phyloP scores from a whole-genome alignment of 2,329 filamentous ascomycete species.

The Monosporascus sp. region DNA sequence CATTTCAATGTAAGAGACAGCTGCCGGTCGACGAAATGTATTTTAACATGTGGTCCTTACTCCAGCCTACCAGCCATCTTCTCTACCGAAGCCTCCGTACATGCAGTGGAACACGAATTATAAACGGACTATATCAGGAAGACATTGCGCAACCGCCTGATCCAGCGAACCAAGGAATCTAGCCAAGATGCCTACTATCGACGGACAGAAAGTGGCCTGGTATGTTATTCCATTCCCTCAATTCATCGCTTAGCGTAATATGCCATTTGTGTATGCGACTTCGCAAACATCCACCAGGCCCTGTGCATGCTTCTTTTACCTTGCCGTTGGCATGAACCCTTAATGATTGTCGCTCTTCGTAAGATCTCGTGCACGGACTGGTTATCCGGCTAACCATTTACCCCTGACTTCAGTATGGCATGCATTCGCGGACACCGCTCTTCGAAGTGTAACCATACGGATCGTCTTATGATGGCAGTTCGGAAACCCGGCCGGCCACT shows the following conservation, averaged over 20 bases:
- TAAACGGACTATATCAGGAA: not conserved
- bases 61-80: not conserved
- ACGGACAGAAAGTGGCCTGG: slow-evolving; percentile 71
- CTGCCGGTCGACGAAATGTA: not conserved
- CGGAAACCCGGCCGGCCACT: slow-evolving; percentile 67
- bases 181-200: slow-evolving; percentile 58
- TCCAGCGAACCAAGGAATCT: not conserved
- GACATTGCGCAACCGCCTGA: slow-evolving; percentile 1
- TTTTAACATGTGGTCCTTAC: not conserved
- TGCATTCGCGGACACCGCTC: slow-evolving; percentile 73
- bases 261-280: not conserved
- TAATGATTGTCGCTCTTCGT: not conserved
- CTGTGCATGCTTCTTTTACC: not conserved
- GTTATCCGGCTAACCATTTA: not conserved
- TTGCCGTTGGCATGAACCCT: not conserved
- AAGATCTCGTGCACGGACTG: not conserved
- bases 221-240: slow-evolving; percentile 35
- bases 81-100: not conserved
- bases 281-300: not conserved
- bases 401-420: slow-evolving; percentile 49
- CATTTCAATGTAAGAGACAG: not conserved
- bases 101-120: not conserved
- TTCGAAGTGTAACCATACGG: slow-evolving; percentile 67
- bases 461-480: slow-evolving; percentile 65
- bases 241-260: not conserved